Evolutionary conservation across 768 basidiomycete species (phyloP).

Genomic region (Calocybe gangraenosa): DNA sequence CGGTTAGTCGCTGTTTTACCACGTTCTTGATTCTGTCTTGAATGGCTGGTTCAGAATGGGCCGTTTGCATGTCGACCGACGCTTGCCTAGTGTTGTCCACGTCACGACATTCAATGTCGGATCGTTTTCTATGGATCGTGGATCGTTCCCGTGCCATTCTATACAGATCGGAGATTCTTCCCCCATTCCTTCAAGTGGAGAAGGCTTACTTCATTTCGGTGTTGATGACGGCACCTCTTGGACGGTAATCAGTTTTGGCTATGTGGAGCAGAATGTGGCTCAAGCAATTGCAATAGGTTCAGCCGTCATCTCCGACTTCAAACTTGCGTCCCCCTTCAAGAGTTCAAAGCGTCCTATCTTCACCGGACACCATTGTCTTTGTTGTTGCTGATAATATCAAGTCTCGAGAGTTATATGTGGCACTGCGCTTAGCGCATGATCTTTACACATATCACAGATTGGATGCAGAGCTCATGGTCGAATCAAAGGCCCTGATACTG

Average conservation of each 20-base stretch:
- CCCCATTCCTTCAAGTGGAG: slow-evolving; percentile 3
- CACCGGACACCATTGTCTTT: slow-evolving; percentile 48
- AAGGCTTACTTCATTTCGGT: slow-evolving; percentile 14
- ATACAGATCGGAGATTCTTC: slow-evolving; percentile 16
- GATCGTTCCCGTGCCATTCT: slow-evolving; percentile 12
- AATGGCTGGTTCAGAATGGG: slow-evolving; percentile 27
- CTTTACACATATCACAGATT: slow-evolving; percentile 65
- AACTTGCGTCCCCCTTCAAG: slow-evolving; percentile 41
- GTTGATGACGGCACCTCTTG: neutral
- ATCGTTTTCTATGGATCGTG: slow-evolving; percentile 24
- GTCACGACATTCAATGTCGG: slow-evolving; percentile 28
- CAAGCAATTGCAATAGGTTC: slow-evolving; percentile 1
- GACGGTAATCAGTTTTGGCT: slow-evolving; percentile 1
- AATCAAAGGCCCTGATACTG: slow-evolving; percentile 29
- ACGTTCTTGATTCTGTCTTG: neutral
- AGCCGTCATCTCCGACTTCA: neutral
- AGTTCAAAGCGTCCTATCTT: slow-evolving; percentile 62
- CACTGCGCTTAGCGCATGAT: slow-evolving; percentile 64
- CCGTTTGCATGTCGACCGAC: slow-evolving; percentile 26
- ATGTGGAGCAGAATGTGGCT: neutral
- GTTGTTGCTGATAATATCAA: slow-evolving; percentile 40
- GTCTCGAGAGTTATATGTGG: slow-evolving; percentile 44
- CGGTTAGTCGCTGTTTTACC: slow-evolving; percentile 35
- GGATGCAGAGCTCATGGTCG: slow-evolving; percentile 56
- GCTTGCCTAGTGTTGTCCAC: slow-evolving; percentile 5